phyloP scores from a whole-genome alignment of 2,329 filamentous ascomycete genomes.

The Colletotrichum sp. region DNA sequence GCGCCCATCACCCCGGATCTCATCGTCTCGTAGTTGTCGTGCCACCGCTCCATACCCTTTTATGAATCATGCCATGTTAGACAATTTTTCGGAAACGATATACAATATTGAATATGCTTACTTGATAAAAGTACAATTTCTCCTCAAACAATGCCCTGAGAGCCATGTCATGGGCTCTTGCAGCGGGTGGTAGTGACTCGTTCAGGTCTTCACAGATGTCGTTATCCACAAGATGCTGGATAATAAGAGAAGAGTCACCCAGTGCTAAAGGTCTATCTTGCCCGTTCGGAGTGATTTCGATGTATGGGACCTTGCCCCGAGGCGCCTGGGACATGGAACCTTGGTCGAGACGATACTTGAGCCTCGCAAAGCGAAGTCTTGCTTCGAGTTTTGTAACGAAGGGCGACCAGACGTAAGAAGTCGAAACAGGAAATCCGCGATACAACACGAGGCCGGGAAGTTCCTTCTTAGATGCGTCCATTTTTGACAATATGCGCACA shows the following conservation, averaged over 20 bases:
- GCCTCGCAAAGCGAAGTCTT: constrained; percentile 57
- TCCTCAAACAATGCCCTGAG: constrained; percentile 64
- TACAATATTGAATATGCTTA: not conserved
- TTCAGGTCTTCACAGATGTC: constrained; percentile 56
- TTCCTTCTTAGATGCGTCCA: not conserved
- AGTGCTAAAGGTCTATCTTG: constrained; percentile 28
- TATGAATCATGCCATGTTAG: not conserved
- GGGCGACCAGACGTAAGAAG: constrained; percentile 59
- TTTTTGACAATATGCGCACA: not conserved
- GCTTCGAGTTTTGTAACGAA: constrained; percentile 69
- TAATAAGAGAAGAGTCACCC: constrained; percentile 62
- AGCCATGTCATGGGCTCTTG: constrained; percentile 54
- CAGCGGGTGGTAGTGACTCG: constrained; percentile 36
- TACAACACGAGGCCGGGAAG: not conserved
- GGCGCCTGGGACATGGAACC: not conserved
- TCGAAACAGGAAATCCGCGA: not conserved
- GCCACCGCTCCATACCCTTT: constrained; percentile 60
- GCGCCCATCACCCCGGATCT: constrained; percentile 52
- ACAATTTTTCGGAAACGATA: not conserved
- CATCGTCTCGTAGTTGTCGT: constrained; percentile 64
- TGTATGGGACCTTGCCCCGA: not conserved
- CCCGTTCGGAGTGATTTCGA: constrained; percentile 33
- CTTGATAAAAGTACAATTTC: constrained; percentile 59
- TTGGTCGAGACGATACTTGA: constrained; percentile 48
- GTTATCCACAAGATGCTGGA: constrained; percentile 44